Percentiles rank a stretch among this genome's conserved stretches.
Conservation (phyloP, 2,329 filamentous ascomycete species). For the Penicillium paneum region DNA sequence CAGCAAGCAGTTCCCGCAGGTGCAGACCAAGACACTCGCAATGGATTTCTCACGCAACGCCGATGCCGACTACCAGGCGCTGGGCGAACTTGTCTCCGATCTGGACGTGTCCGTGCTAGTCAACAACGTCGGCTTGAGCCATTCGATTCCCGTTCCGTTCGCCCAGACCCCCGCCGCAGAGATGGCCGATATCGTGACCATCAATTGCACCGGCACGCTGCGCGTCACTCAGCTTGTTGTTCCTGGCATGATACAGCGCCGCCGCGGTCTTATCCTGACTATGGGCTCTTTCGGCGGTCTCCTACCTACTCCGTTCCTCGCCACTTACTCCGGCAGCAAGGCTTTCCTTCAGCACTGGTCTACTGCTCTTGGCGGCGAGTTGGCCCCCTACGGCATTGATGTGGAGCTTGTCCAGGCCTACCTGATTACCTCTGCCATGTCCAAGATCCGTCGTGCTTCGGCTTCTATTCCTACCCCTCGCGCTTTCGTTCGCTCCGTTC, state of each 20-base stretch:
- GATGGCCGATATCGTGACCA: slow-evolving; percentile 83
- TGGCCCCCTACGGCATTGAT: slow-evolving; percentile 74
- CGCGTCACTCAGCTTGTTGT: slow-evolving; percentile 81
- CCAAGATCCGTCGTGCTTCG: slow-evolving; percentile 80
- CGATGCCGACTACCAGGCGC: slow-evolving; percentile 72
- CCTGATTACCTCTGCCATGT: slow-evolving; percentile 94
- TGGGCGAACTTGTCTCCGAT: slow-evolving; percentile 65
- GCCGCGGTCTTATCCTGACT: slow-evolving; percentile 84
- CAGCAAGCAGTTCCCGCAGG: slow-evolving; percentile 60
- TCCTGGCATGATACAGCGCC: slow-evolving; percentile 78
- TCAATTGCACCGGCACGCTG: slow-evolving; percentile 91
- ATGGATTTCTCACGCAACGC: slow-evolving; percentile 89
- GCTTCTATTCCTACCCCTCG: slow-evolving; percentile 76
- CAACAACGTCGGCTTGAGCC: slow-evolving; percentile 96
- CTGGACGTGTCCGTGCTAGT: slow-evolving; percentile 83
- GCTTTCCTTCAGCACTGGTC: slow-evolving; percentile 98
- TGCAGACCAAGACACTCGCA: slow-evolving; percentile 73
- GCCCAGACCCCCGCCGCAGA: slow-evolving; percentile 73
- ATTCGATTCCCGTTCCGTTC: slow-evolving; percentile 89
- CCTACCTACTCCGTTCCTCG: slow-evolving; percentile 84
- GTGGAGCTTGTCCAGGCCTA: slow-evolving; percentile 92
- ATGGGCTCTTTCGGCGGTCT: slow-evolving; percentile 97
- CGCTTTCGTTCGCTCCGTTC: slow-evolving; percentile 72
- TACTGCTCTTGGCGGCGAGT: slow-evolving; percentile 75
- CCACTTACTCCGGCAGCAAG: slow-evolving; percentile 96